Base-by-base conservation (phyloP, 805 yeast genomes). In the Barnettozyma californica region DNA sequence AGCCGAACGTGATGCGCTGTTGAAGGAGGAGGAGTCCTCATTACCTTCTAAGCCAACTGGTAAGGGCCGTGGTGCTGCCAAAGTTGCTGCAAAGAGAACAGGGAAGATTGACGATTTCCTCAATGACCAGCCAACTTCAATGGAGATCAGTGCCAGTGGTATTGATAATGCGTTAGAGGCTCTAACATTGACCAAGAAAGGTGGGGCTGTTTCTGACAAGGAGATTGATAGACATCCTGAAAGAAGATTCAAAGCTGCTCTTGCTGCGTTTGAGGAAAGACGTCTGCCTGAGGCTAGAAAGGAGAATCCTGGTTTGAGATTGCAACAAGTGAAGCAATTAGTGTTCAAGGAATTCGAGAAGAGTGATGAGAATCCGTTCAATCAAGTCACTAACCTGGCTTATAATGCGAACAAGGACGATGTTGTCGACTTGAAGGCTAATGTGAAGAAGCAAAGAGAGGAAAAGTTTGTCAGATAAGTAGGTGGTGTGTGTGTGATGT, bases 171-270 rank as follows among this genome's bases (percentile, higher is more conserved):
- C 92, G 2, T 69, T 87, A 53, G 88, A 86, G 46, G 95, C 95
- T 4, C 73, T 87, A 60, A 75, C 87, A 5, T 72, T 87, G 65
- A 76, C 90, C 11, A 69, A 72, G 21, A 77, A 71, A 41, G 78
- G 73, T 46, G 78, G 74, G 26, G 84, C 80, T 45, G 83, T 83
- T 29, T 66, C 70, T 38, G 68, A 68, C 52, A 81, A 81, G 60
- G 87, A 81, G 45, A 72, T 87, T 45, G 96, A 87, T 51, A 81
- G 89, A 65, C 96, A 87, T 58, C 95, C 96, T 9, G 96, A 87
- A 70, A 79, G 95, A 68, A 78, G 96, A 62, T 85, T 83, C 67
- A 87, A 87, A 70, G 88, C 92, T 23, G 95, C 95, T 0, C 72
- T 73, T 48, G 74, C 79, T 11, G 88, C 87, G 1, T 87, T 68